Conservation (phyloP, 495 filamentous ascomycete species). For the Barbatosphaeria neglecta region DNA sequence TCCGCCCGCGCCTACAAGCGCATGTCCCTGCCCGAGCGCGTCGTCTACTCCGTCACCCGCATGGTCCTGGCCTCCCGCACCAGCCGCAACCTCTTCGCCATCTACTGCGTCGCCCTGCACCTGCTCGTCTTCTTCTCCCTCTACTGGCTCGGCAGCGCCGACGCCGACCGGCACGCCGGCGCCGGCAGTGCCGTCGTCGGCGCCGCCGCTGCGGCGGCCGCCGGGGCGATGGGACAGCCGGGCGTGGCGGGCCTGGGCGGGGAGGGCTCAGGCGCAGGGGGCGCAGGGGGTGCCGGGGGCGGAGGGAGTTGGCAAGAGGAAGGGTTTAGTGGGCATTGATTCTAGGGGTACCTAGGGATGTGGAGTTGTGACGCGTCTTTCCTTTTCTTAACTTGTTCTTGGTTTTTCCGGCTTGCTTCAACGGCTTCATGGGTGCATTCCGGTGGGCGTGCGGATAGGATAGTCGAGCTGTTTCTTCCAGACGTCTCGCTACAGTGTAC, state of each 20-base stretch:
- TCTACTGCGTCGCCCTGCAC: slow-evolving; percentile 83
- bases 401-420: too few relatives aligned
- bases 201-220: slow-evolving; percentile 11
- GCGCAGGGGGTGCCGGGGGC: slow-evolving; percentile 1
- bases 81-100: slow-evolving; percentile 90
- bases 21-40: slow-evolving; percentile 82
- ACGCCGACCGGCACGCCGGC: slow-evolving; percentile 25
- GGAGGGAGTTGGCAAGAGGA: slow-evolving; percentile 25
- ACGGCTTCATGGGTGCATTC: too few relatives aligned
- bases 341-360: too few relatives aligned
- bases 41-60: slow-evolving; percentile 81
- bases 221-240: slow-evolving; percentile 12
- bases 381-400: too few relatives aligned
- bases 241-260: slow-evolving; percentile 7
- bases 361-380: too few relatives aligned
- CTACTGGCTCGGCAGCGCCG: slow-evolving; percentile 61
- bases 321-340: slow-evolving; percentile 24
- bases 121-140: slow-evolving; percentile 74
- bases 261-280: slow-evolving; percentile 7
- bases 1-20: slow-evolving; percentile 85
- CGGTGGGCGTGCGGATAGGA: too few relatives aligned
- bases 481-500: too few relatives aligned
- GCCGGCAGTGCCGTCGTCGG: slow-evolving; percentile 20
- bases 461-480: too few relatives aligned
- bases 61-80: slow-evolving; percentile 83